Base-by-base conservation (phyloP, 192 early-diverging fungal genomes). In the Dissophora ornata region DNA sequence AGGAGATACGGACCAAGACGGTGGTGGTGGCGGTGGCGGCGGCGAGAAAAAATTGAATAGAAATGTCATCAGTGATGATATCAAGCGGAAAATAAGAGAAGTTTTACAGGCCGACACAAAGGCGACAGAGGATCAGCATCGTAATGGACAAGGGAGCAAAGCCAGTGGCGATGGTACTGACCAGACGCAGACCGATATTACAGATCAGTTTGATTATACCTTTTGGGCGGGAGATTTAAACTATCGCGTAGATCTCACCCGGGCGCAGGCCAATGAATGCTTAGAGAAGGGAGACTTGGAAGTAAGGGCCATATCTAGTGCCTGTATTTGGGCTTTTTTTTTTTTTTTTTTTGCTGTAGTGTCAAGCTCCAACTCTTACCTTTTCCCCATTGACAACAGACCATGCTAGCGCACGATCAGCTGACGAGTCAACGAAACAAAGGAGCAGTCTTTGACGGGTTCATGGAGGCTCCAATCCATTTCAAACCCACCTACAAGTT, bases 401-500 rank as follows among this genome's bases (percentile, higher is more conserved):
- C 81, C 4, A 30, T 86, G 38, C 44, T 86, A n/a, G 46, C 74
- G 34, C 47, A 70, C 44, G 85, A 86, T 51, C 85, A 86, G 48
- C 50, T 86, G 12, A 53, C 62, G 4, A n/a, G 42, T 2, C 75
- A 84, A 60, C 33, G 81, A 29, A 29, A 38, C 0, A 33, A 26
- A 0, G 68, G 68, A 24, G 47, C 50, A 0, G 64, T 78, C 5
- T 79, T 82, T 55, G 56, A 60, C 5, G 84, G 79, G 13, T 95
- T 92, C 70, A 53, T 87, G 24, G 93, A 95, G 65, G 84, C 82
- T 12, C 80, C 85, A 1, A 86, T 95, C 47, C 67, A 45, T 0
- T 95, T 95, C 60, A 77, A 74, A n/a, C 93, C 93, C 0, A 91
- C 92, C 4, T 95, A 92, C 81, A 95, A 95, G 71, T 91, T 90